These are phyloP conservation scores for Xylaria sp. DNA, from an alignment of 2,329 filamentous ascomycete species.

Conservation along the genomic window DNA sequence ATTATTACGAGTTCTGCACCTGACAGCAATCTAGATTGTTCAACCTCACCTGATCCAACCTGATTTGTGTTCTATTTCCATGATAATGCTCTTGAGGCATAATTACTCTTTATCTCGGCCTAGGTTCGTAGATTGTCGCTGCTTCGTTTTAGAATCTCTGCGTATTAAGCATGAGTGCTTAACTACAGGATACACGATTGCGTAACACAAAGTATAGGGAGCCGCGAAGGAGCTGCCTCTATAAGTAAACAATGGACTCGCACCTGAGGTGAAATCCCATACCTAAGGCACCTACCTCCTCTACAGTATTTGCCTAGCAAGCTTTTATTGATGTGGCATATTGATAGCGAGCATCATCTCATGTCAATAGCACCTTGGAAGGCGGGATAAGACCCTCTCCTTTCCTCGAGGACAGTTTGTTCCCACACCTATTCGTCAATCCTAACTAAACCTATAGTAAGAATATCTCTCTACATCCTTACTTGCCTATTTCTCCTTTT, in stretches of 20 bases:
- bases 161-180: not conserved
- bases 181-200: too few relatives aligned
- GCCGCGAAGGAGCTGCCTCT: not conserved
- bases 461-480: not conserved
- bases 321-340: too few relatives aligned
- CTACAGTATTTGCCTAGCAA: too few relatives aligned
- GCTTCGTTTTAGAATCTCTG: not conserved
- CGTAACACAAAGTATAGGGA: too few relatives aligned
- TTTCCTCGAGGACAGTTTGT: not conserved
- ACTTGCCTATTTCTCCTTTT: not conserved
- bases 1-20: constrained; percentile 7
- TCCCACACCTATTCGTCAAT: not conserved
- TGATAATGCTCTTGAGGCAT: not conserved
- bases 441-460: not conserved
- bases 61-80: not conserved
- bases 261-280: not conserved
- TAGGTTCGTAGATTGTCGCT: not conserved
- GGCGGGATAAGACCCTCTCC: not conserved
- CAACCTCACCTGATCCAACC: not conserved
- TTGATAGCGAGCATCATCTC: not conserved
- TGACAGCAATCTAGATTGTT: not conserved
- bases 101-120: not conserved
- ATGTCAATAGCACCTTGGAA: not conserved
- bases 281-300: too few relatives aligned
- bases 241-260: not conserved